Base-by-base conservation (phyloP, 2,329 filamentous ascomycete species). In the Sphaerulina populicola region DNA sequence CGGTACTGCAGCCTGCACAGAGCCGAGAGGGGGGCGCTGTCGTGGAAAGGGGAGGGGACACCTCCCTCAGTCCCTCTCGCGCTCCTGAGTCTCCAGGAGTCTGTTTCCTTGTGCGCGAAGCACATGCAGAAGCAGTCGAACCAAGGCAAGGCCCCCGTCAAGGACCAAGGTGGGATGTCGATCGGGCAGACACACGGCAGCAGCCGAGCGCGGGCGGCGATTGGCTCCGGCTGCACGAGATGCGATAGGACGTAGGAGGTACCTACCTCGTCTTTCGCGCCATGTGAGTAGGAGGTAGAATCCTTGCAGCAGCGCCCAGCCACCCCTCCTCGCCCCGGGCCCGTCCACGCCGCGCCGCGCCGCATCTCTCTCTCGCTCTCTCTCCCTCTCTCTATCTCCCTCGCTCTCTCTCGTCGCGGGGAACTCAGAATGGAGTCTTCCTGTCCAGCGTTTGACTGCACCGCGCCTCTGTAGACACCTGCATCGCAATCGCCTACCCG, bases 291-390 rank as follows among this genome's bases (percentile, higher is more conserved):
- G 31, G 10, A n/a, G n/a, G 8, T 33, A 12, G 2, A 33, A 35
- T 35, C 31, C 31, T 35, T 35, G 31, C 31, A 29, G 44, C 44
- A 47, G 14, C 33, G n/a, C 33, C 44, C 44, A 47, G 44, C 45
- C 36, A 48, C 45, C 45, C 45, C 45, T 48, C 45, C 36, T 47
- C 44, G 44, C 37, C 33, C 30, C 18, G 18, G 18, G 18, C 18
- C 23, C 23, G 23, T 21, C 38, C 45, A 41, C 35, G 44, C 44
- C 43, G 43, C 43, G 37, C 38, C 45, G 35, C 35, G 44, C 44
- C 43, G 43, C 43, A 45, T 36, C 36, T 38, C 18, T 18, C 18
- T 18, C 18, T 18, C 18, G 2, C 18, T 18, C 18, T 3, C 18
- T 18, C 18, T 18, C 18, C 4, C 18, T 18, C 18, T 18, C 35